These are phyloP conservation scores for Aciculosporium take DNA, from an alignment of 2,329 filamentous ascomycete species.

Conservation along the genomic window DNA sequence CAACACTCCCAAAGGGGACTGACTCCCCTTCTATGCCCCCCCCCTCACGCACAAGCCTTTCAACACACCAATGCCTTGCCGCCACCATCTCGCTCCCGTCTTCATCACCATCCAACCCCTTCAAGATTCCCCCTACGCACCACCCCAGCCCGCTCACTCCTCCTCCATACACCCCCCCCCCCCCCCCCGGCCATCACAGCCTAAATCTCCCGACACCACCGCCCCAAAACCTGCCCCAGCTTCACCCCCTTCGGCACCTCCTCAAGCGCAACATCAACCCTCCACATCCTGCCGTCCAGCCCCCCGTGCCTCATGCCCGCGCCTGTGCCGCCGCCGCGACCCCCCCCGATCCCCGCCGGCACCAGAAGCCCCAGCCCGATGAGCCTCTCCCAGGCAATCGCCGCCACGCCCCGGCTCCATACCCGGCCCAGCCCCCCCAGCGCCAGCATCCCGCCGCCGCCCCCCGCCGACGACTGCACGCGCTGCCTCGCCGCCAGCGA, in stretches of 20 bases:
- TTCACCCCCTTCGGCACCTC: constrained; percentile 56
- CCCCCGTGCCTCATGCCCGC: constrained; percentile 33
- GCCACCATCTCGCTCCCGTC: too few relatives aligned
- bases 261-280: constrained; percentile 61
- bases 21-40: too few relatives aligned
- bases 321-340: constrained; percentile 31
- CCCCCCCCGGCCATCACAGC: too few relatives aligned
- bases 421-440: constrained; percentile 51
- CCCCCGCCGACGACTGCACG: constrained; percentile 54
- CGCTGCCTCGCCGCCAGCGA: constrained; percentile 60
- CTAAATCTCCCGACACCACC: constrained; percentile 65
- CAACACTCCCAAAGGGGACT: too few relatives aligned
- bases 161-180: too few relatives aligned
- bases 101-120: too few relatives aligned
- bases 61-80: too few relatives aligned
- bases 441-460: constrained; percentile 51
- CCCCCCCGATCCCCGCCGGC: constrained; percentile 43
- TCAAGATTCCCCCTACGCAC: too few relatives aligned
- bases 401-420: constrained; percentile 62
- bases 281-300: constrained; percentile 54
- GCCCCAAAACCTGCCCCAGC: constrained; percentile 44
- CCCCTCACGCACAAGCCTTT: too few relatives aligned
- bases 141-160: too few relatives aligned
- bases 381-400: constrained; percentile 61
- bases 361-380: constrained; percentile 55